Evolutionary conservation across 2,329 filamentous ascomycete genomes (phyloP).

Genomic region (Aspergillus caelatus): DNA sequence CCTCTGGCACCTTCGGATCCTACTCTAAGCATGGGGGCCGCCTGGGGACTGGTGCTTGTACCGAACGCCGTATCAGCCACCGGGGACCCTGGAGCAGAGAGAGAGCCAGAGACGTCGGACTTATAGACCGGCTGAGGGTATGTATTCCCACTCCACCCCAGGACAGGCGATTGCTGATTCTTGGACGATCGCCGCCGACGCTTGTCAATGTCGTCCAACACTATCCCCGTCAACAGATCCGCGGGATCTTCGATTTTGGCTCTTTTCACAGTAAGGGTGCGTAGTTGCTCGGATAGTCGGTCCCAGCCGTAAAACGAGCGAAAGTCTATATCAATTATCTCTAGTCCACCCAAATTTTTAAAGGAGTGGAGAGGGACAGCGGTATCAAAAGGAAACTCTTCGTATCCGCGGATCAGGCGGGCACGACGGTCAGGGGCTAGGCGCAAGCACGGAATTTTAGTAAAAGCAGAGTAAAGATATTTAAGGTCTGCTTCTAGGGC

Average conservation of each 20-base stretch:
- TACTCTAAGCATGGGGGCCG: constrained; percentile 53
- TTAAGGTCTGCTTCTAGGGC: constrained; percentile 85
- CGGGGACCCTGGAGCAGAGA: constrained; percentile 70
- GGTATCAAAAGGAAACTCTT: constrained; percentile 97
- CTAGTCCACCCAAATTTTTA: constrained; percentile 92
- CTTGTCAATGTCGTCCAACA: constrained; percentile 95
- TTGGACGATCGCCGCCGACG: constrained; percentile 86
- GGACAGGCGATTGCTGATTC: constrained; percentile 75
- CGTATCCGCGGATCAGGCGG: constrained; percentile 85
- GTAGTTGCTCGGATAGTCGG: constrained; percentile 84
- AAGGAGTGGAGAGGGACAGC: constrained; percentile 95
- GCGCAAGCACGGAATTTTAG: constrained; percentile 91
- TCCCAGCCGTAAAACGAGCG: constrained; percentile 98
- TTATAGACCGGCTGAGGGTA: constrained; percentile 65
- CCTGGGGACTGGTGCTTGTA: constrained; percentile 54
- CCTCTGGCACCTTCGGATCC: constrained; percentile 56
- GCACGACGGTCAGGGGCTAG: constrained; percentile 92
- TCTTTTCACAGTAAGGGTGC: constrained; percentile 84
- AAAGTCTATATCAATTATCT: constrained; percentile 95
- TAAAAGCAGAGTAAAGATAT: constrained; percentile 97
- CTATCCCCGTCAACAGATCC: constrained; percentile 88
- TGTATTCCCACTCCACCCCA: constrained; percentile 62
- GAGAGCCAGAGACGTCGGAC: constrained; percentile 68
- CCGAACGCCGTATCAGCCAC: constrained; percentile 51
- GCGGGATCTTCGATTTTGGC: constrained; percentile 86